Evolutionary conservation across 331 rosid genomes (phyloP).

Genomic region (Erythrophleum ivorense): DNA sequence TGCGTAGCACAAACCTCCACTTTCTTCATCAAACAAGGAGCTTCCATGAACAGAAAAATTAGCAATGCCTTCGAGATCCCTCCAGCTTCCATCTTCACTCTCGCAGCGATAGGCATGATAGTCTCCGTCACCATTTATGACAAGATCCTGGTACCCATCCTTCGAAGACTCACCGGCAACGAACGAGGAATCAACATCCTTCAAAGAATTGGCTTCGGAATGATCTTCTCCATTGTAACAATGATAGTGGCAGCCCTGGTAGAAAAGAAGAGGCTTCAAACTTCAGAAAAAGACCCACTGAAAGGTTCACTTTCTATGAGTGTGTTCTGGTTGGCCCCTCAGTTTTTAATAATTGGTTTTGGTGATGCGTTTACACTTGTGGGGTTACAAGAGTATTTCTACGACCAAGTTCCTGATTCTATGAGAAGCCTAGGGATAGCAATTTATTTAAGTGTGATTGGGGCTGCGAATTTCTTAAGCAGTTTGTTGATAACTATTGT

Average conservation of each 20-base stretch:
- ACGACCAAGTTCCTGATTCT: conserved; percentile 74
- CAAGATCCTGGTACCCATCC: conserved; percentile 68
- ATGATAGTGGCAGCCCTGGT: conserved; percentile 79
- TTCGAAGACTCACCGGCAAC: conserved; percentile 66
- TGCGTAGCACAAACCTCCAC: conserved; percentile 80
- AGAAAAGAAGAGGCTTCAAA: conserved; percentile 60
- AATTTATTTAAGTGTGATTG: conserved; percentile 62
- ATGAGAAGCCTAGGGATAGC: conserved; percentile 78
- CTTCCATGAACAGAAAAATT: conserved; percentile 49
- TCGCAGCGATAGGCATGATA: conserved; percentile 80
- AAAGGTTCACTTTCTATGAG: conserved; percentile 54
- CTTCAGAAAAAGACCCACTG: neutral
- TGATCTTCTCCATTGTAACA: conserved; percentile 61
- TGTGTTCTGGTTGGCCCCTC: conserved; percentile 88
- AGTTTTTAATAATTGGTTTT: conserved; percentile 70
- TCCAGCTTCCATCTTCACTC: conserved; percentile 69
- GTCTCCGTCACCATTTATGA: conserved; percentile 73
- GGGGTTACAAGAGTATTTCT: conserved; percentile 74
- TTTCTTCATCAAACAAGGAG: conserved; percentile 85
- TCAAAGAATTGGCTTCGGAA: conserved; percentile 87
- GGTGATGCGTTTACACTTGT: conserved; percentile 72
- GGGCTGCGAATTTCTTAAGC: conserved; percentile 58
- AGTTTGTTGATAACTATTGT: conserved; percentile 62
- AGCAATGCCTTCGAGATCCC: conserved; percentile 63
- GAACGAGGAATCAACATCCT: conserved; percentile 93